Base-by-base conservation (phyloP, 2,329 filamentous ascomycete species). In the Sphaceloma murrayae region DNA sequence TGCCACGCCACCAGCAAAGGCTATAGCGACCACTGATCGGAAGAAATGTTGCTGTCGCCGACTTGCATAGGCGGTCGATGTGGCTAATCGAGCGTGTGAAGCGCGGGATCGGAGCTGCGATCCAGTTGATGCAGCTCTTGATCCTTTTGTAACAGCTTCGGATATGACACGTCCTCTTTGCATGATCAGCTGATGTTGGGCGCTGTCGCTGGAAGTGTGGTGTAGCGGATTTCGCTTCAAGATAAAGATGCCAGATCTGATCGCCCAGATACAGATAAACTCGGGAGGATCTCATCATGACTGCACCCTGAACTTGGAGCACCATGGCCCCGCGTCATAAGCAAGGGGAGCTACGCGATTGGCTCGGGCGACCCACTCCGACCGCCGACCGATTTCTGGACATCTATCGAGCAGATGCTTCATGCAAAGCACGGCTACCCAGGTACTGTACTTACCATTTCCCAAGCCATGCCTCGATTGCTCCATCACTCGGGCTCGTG, bases 41-140 rank as follows among this genome's bases (percentile, higher is more conserved):
- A 63, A 54, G 36, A 71, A 64, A 26, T 68, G 66, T 47, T 66
- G 63, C 50, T 69, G 67, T 45, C 67, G 63, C 9, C 63, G 61
- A 18, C 65, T 58, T 14, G 66, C 65, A 44, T 68, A 66, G 17
- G 46, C 38, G 26, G 48, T 43, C 10, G 56, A 46, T n/a, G 51
- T 51, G 6, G 53, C 52, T 9, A 54, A 48, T 34, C 48, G 46
- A 14, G 51, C 40, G 5, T 38, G 26, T 18, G 42, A 49, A 47
- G 48, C 51, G 31, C 52, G 53, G 13, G 50, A 51, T 13, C 55
- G 53, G 19, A 54, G 53, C 36, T 51, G 47, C 22, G 54, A 53
- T 47, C 53, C 45, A 3, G 52, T 50, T 18, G 53, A 51, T 27
- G 49, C 49, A 38, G 53, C 46, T 45, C 53, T 44, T 31, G 30